phyloP scores from a whole-genome alignment of 306 rosid species.

The Hylodesmum podocarpum region DNA sequence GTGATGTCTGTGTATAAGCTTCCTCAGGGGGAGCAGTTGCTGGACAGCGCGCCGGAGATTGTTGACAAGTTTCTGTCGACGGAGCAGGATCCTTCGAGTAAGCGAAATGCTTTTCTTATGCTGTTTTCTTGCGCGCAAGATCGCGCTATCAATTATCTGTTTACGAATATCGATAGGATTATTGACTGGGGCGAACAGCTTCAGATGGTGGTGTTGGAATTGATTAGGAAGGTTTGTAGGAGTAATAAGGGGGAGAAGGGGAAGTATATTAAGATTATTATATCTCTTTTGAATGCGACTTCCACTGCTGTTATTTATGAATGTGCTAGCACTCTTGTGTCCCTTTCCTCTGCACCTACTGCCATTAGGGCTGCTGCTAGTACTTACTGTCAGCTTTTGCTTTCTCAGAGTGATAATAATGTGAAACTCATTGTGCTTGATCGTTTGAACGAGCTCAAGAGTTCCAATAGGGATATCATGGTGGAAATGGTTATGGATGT shows the following conservation, averaged over 20 bases:
- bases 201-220: constrained; percentile 84
- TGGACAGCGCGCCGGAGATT: constrained; percentile 83
- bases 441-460: constrained; percentile 77
- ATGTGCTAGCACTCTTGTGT: constrained; percentile 89
- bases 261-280: constrained; percentile 84
- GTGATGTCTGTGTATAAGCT: constrained; percentile 85
- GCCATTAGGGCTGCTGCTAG: constrained; percentile 87
- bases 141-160: constrained; percentile 71
- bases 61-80: constrained; percentile 67
- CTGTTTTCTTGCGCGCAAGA: constrained; percentile 87
- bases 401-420: constrained; percentile 95
- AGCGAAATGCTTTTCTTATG: constrained; percentile 95
- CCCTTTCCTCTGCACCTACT: constrained; percentile 85
- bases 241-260: constrained; percentile 77
- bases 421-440: constrained; percentile 92
- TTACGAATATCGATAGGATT: constrained; percentile 64
- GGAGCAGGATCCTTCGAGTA: constrained; percentile 83
- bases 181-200: constrained; percentile 89
- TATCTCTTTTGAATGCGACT: constrained; percentile 59
- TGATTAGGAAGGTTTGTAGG: constrained; percentile 89
- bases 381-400: constrained; percentile 75
- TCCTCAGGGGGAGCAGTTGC: constrained; percentile 81
- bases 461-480: constrained; percentile 78
- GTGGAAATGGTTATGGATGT: constrained; percentile 96
- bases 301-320: constrained; percentile 91